Evolutionary conservation across 305 asterid species (phyloP), one percentile per base, ranked within the genome.

Genomic region (Euphrasia arctica): DNA sequence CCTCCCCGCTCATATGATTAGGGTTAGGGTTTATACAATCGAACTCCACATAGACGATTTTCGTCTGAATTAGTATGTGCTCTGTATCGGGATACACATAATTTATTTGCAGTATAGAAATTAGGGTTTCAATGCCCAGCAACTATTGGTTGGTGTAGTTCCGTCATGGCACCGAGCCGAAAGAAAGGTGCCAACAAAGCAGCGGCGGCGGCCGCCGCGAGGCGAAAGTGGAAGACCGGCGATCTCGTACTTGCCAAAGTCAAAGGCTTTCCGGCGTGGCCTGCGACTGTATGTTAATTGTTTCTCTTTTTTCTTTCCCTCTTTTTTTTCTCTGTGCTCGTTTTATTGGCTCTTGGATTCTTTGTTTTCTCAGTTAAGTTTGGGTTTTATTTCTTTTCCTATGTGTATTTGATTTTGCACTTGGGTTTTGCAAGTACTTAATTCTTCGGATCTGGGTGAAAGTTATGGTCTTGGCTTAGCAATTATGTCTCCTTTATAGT

Each of bases 231-330:
- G 90, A 93, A 93, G 70, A 79, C 86, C 42, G 97, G 97, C 15
- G 97, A 92, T 82, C 98, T 93, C 47, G 98, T 93, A 65, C 94
- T 93, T 72, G 98, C 98, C 56, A 93, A 93, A 75, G 96, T 93
- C 71, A 93, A 93, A 74, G 99, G 99, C 0, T 90, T 87, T 69
- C 97, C 96, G 36, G 95, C 99, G 12, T 93, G 99, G 99, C 99
- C 99, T 45, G 99, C 99, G 9, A 84, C 77, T 83, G 99, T 93
- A 80, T 54, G 83, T 56, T 71, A 13, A 49, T 22, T 60, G 7
- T 56, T 47, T n/a, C 7, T 47, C 11, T 22, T 28, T 56, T 61
- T 42, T 15, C 28, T 31, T 65, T 68, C 36, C 5, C 6, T 3
- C 18, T 56, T 32, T 9, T 47, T 61, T 36, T 43, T 15, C 10